Conservation (phyloP, 2,329 filamentous ascomycete genomes). For the Colletotrichum sp. region DNA sequence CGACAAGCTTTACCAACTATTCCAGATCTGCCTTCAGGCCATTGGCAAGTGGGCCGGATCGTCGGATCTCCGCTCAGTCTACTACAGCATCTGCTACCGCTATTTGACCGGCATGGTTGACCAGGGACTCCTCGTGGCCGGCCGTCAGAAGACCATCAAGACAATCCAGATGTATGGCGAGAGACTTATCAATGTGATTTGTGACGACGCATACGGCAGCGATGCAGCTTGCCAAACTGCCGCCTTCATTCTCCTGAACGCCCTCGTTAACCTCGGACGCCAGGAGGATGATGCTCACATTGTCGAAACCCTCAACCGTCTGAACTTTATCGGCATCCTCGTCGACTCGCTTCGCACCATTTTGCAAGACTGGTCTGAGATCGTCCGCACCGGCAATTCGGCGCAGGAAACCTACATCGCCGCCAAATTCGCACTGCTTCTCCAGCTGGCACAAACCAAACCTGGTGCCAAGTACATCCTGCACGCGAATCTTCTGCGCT, state of each 20-base stretch:
- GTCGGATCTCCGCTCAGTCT: constrained; percentile 76
- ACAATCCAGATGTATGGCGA: constrained; percentile 73
- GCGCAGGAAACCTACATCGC: constrained; percentile 61
- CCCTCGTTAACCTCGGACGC: constrained; percentile 75
- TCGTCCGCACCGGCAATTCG: constrained; percentile 48
- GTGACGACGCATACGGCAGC: constrained; percentile 90
- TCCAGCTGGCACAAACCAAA: constrained; percentile 83
- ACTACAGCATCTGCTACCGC: constrained; percentile 91
- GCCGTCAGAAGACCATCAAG: constrained; percentile 70
- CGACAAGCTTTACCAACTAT: constrained; percentile 90
- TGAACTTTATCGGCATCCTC: constrained; percentile 91
- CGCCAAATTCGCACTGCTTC: constrained; percentile 80
- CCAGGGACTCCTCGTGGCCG: constrained; percentile 51
- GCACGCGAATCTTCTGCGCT: constrained; percentile 85
- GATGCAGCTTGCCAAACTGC: constrained; percentile 83
- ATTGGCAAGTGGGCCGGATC: constrained; percentile 76
- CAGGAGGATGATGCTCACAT: constrained; percentile 76
- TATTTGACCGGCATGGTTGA: constrained; percentile 77
- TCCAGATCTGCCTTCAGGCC: constrained; percentile 83
- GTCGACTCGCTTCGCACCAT: constrained; percentile 86
- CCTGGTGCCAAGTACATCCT: constrained; percentile 87
- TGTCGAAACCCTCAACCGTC: constrained; percentile 78
- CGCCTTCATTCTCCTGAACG: constrained; percentile 82
- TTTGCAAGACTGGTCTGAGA: constrained; percentile 71
- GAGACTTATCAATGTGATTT: constrained; percentile 82